Base-by-base conservation (phyloP, 1,284 basidiomycete species). In the Sutorius eximius region DNA sequence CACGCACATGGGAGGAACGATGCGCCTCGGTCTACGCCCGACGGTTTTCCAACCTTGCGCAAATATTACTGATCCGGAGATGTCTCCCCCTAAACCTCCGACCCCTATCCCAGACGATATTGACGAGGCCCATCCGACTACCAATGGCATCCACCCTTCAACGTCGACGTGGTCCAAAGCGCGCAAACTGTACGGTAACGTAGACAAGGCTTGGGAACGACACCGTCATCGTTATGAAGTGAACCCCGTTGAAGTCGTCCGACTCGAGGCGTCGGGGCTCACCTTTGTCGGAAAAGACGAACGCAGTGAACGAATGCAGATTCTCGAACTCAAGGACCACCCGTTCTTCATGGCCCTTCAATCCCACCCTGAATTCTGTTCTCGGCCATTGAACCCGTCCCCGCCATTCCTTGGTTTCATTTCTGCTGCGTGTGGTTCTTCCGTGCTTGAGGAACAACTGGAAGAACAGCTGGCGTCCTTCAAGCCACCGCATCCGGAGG, bases 361-460 rank as follows among this genome's bases (percentile, higher is more conserved):
- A 77, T 94, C 97, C 0, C 96, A 99, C 69, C 96, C 96, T 3
- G 96, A 99, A 73, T 96, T 99, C 77, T 98, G 95, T 77, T 96
- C 96, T 20, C 87, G 96, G n/a, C 96, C 96, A 2, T 80, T 99
- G 49, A 99, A 99, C 77, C 97, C 96, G 0, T 97, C 94, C 0
- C 96, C 96, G 3, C 90, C 95, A 0, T 99, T 98, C 86, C 87
- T 99, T 36, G 97, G 97, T 15, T 90, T 99, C 68, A 83, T 99
- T 41, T 88, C 96, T 3, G 95, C 97, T 0, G 79, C 96, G 0
- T 88, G 86, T 38, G 70, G 55, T 3, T 37, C 65, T 5, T 53
- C 69, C 1, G 80, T 89, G 1, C 80, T 99, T 13, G 76, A 82
- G 32, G 89, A 93, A 68, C 92, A 98, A 71, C 68, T 95, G 30